Percentiles rank a stretch among this genome's conserved stretches.
These are phyloP conservation scores for Yamadazyma laniorum DNA, from an alignment of 805 yeast genomes.

Conservation along the genomic window DNA sequence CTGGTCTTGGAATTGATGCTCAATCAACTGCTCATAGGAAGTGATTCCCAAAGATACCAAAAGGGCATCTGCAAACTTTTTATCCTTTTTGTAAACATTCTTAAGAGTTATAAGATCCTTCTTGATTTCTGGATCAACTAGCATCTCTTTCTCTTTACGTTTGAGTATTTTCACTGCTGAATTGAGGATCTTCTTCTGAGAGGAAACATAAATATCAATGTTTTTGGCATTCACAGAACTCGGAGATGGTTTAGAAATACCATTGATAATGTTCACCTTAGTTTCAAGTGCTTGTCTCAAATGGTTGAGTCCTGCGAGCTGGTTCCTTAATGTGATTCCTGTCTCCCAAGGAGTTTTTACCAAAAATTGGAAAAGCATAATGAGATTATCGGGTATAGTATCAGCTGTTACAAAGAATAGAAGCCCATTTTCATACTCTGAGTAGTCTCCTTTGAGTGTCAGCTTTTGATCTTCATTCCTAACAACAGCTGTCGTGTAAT, in stretches of 20 bases:
- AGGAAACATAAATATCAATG: slow-evolving; percentile 46
- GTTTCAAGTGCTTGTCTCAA: slow-evolving; percentile 49
- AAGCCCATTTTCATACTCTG: slow-evolving; percentile 28
- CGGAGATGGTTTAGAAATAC: slow-evolving; percentile 7
- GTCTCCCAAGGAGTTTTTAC: slow-evolving; percentile 50
- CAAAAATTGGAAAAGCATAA: slow-evolving; percentile 54
- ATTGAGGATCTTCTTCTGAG: slow-evolving; percentile 50
- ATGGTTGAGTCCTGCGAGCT: slow-evolving; percentile 59
- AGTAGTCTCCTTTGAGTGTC: slow-evolving; percentile 8
- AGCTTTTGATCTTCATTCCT: slow-evolving; percentile 5
- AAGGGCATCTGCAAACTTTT: slow-evolving; percentile 51
- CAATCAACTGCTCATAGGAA: slow-evolving; percentile 50
- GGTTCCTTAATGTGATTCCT: slow-evolving; percentile 48
- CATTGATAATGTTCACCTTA: slow-evolving; percentile 39
- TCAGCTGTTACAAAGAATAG: slow-evolving; percentile 39
- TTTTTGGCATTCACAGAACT: slow-evolving; percentile 9
- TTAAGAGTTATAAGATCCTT: slow-evolving; percentile 52
- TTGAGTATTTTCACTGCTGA: slow-evolving; percentile 45
- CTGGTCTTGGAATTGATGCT: slow-evolving; percentile 52
- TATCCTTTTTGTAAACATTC: slow-evolving; percentile 54
- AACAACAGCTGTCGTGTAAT: slow-evolving; percentile 40
- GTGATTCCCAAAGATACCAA: slow-evolving; percentile 56
- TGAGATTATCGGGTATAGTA: slow-evolving; percentile 42
- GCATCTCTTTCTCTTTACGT: slow-evolving; percentile 42
- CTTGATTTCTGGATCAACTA: slow-evolving; percentile 41